Evolutionary conservation across 306 rosid genomes (phyloP), one percentile per base, ranked within the genome.

Genomic region (Prunus padus): DNA sequence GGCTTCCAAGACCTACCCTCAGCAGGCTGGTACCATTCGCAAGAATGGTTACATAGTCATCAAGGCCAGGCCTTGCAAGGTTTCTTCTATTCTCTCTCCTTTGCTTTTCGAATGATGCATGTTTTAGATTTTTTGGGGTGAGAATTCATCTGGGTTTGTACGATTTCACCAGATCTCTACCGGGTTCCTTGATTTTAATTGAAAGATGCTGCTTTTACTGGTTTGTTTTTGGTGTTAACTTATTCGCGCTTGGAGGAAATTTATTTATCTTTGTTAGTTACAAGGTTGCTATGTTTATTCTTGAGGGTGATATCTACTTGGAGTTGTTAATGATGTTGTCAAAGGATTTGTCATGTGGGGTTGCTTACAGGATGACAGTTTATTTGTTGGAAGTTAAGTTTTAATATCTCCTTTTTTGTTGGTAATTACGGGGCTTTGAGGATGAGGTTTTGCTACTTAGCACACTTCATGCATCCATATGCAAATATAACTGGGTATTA

Each of bases 51-150:
- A 88, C 77, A 83, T 90, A 81, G 91, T 90, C 76, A 88, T 90
- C 73, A 88, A 90, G 77, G 62, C 50, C 83, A 79, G 96, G 71
- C 88, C 96, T 33, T 88, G 92, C 92, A 88, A 90, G 96, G 96
- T 84, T 5, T 26, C 47, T 19, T 11, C 5, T 15, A 9, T 46
- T 67, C 25, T 33, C 19, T 23, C 12, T 10, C 16, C 20, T 5
- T 8, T 2, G 20, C 18, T 45, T 33, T 4, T 20, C 44, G 25
- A 26, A 4, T 56, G 45, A 8, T 72, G 6, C 16, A 9, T 33
- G 22, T 31, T 45, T 45, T 37, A 30, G 0, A 1, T 2, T 19
- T 0, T 73, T 64, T 23, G 3, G 1, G 42, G 11, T 33, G 68
- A 28, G 26, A 55, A 4, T 23, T 25, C 25, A 50, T 66, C 50